A percentile compares a stretch with the other conserved stretches of the same genome.
Conservation (phyloP, 805 yeast genomes). For the Sugiyamaella qingdaonensis region DNA sequence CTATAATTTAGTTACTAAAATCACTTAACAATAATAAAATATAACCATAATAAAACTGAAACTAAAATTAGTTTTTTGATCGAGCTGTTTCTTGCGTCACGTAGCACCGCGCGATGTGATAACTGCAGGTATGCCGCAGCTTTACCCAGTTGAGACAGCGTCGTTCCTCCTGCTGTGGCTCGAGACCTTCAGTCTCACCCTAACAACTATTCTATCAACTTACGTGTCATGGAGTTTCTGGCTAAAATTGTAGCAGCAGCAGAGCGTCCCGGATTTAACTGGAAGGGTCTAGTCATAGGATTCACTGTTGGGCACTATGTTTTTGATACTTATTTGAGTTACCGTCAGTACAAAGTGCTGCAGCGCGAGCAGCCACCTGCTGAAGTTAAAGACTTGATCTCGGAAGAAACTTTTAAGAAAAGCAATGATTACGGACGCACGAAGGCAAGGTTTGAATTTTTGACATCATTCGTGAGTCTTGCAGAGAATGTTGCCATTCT, state of each 20-base stretch:
- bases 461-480: slow-evolving; percentile 48
- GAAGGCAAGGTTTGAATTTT: slow-evolving; percentile 64
- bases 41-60: too few species aligned
- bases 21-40: too few species aligned
- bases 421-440: slow-evolving; percentile 77
- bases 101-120: too few species aligned
- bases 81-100: too few species aligned
- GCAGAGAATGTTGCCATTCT: slow-evolving; percentile 55
- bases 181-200: too few species aligned
- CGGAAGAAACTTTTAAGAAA: slow-evolving; percentile 67
- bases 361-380: slow-evolving; percentile 57
- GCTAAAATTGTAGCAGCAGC: slow-evolving; percentile 43
- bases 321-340: slow-evolving; percentile 69
- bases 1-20: too few species aligned
- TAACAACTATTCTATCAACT: too few species aligned
- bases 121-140: too few species aligned
- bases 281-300: slow-evolving; percentile 74
- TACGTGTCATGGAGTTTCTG: slow-evolving; percentile 1
- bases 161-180: too few species aligned
- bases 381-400: slow-evolving; percentile 62
- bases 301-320: slow-evolving; percentile 69
- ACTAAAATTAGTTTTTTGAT: too few species aligned
- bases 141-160: too few species aligned
- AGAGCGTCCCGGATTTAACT: slow-evolving; percentile 67
- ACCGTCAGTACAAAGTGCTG: slow-evolving; percentile 72